These are phyloP conservation scores for Neospermospora avenae DNA, from an alignment of 2,329 filamentous ascomycete genomes.

Conservation along the genomic window DNA sequence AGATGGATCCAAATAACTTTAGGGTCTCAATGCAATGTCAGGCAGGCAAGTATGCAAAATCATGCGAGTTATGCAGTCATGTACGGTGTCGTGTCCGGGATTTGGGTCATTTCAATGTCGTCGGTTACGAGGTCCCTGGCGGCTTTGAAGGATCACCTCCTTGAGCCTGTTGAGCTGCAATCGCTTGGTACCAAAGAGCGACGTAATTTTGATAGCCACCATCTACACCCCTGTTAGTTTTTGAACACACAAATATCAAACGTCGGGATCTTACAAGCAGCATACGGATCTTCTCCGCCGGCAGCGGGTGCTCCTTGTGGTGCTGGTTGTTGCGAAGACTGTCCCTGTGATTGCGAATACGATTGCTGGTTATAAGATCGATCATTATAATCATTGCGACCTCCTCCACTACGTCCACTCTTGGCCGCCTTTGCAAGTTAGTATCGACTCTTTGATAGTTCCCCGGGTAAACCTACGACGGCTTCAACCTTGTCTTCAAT, in stretches of 20 bases:
- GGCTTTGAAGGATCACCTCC: constrained; percentile 38
- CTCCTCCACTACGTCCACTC: constrained; percentile 39
- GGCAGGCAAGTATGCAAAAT: constrained; percentile 30
- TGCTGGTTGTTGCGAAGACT: constrained; percentile 44
- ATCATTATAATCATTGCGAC: constrained; percentile 53
- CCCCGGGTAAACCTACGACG: constrained; percentile 58
- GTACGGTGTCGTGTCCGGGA: constrained; percentile 26
- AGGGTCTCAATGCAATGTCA: constrained; percentile 35
- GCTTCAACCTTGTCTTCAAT: constrained; percentile 92
- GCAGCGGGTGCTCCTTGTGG: constrained; percentile 44
- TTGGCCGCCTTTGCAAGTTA: constrained; percentile 47
- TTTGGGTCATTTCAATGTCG: constrained; percentile 19
- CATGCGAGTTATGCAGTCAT: constrained; percentile 36
- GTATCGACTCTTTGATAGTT: background rate
- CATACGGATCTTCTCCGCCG: constrained; percentile 65
- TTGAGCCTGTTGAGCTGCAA: constrained; percentile 44
- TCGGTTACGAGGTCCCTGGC: constrained; percentile 38
- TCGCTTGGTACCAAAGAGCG: constrained; percentile 75
- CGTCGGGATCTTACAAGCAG: constrained; percentile 55
- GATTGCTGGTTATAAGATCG: constrained; percentile 49
- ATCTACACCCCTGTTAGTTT: constrained; percentile 43
- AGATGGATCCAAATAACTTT: constrained; percentile 33
- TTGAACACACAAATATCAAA: background rate
- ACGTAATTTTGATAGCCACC: constrained; percentile 81
- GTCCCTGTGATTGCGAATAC: constrained; percentile 39